Base-by-base conservation (phyloP, 352 stramenopile species). In the Pythium rishiriense region DNA sequence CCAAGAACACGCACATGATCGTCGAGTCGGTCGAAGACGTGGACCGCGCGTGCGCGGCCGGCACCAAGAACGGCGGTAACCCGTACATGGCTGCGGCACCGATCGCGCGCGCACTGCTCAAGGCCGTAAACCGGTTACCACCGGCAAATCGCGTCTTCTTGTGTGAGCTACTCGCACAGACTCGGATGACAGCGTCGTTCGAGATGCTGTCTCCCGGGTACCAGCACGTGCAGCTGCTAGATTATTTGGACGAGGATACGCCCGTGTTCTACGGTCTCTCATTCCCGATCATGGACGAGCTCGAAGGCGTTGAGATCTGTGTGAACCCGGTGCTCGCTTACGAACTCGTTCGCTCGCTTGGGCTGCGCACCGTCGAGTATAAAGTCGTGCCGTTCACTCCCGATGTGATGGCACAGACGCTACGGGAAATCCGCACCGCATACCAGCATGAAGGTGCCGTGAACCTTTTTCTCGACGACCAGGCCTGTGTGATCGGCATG, bases 221-320 rank as follows among this genome's bases (percentile, higher is more conserved):
- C 63, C 85, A 94, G 61, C 85, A 94, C 71, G 83, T 94, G 31
- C 80, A 94, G 64, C 65, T 90, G 17, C 53, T 91, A 8, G 73
- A 91, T 71, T 83, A 86, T 61, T 55, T 94, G 28, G 35, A 56
- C 0, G 72, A 88, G 48, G 80, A 94, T 56, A 92, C 81, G 3
- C 85, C 83, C 4, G 80, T 94, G n/a, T 90, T 94, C 52, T 94
- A 91, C 62, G 83, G 83, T 0, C 66, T 90, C 5, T 90, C 83
- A 19, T 49, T 94, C 29, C 83, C 87, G 64, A 54, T 25, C n/a
- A 35, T 75, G 39, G 58, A 71, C 17, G 69, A 73, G 25, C 65
- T 76, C 4, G 48, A 77, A 35, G 81, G 76, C 17, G 69, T 76
- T 3, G 82, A 94, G 58, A 83, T 94, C 47, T 91, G 83, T 55